Evolutionary conservation across 257 asterid species (phyloP), one percentile per base, ranked within the genome.

Genomic region (Jacaranda mimosifolia): DNA sequence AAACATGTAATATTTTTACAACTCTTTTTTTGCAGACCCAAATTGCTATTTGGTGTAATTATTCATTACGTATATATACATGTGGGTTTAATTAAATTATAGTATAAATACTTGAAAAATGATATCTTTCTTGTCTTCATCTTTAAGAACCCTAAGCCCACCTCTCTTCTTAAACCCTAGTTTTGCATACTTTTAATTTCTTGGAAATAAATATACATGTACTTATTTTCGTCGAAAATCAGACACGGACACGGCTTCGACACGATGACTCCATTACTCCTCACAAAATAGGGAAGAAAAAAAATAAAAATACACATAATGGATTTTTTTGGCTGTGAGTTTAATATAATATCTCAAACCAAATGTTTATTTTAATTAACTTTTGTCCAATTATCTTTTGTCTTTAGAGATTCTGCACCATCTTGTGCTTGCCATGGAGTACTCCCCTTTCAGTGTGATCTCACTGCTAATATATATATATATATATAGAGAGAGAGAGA

Each of bases 341-440:
- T 73, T 73, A 80, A 76, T 79, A 26, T 26, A 26, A 26, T 26
- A 26, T 26, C 32, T 26, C 32, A 26, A 26, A 26, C 32, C 32
- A 26, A 26, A 26, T 81, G 53, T 74, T 70, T 46, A 67, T 81
- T 65, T 83, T 63, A 67, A 74, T 83, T 63, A 67, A 74, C 85
- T 81, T 86, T 86, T 86, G 79, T 83, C 80, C 49, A 76, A 74
- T 81, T 26, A 26, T 26, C 64, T 81, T 78, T 85, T 84, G 88
- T 82, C 89, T 83, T 84, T 85, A 77, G 53, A 88, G 92, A 91
- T 89, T 87, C 86, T 80, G 91, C 90, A 84, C 84, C 71, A 89
- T 91, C 72, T 76, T 86, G 56, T 91, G 91, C 82, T 87, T 55
- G 81, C 86, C 87, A 87, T 82, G 63, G 49, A 42, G 45, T 40